Conservation (phyloP, 257 asterid genomes). For the Datura wrightii region DNA sequence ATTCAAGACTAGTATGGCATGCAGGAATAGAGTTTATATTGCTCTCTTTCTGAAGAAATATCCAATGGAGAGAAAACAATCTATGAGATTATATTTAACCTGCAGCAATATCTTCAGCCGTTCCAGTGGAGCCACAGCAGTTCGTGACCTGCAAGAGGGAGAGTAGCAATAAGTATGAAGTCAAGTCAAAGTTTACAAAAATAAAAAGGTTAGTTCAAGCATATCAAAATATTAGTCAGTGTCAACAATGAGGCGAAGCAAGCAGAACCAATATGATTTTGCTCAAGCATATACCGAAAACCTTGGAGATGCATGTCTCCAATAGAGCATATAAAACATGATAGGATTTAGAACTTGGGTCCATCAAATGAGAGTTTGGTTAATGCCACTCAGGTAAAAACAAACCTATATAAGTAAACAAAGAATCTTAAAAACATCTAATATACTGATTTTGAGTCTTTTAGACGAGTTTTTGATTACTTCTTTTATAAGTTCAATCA, state of each 20-base stretch:
- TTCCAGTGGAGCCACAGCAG: conserved; percentile 98
- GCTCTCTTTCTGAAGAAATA: not conserved
- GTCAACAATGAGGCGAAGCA: not conserved
- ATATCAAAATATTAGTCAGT: not conserved
- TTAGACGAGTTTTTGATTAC: not conserved
- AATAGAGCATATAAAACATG: not conserved
- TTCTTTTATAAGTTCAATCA: not conserved
- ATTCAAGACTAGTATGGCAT: not conserved
- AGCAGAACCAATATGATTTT: not conserved
- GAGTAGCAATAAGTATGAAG: not conserved
- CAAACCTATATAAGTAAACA: not conserved
- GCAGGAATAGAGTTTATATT: not conserved
- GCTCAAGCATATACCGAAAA: not conserved
- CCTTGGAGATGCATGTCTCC: not conserved
- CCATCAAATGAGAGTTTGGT: not conserved
- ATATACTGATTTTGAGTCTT: not conserved
- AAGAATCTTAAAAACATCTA: not conserved
- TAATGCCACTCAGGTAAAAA: not conserved
- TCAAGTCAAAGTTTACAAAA: not conserved
- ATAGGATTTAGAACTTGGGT: not conserved
- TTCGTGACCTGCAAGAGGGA: conserved; percentile 75
- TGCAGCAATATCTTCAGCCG: conserved; percentile 92
- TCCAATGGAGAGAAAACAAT: not conserved
- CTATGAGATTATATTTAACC: conserved; percentile 47
- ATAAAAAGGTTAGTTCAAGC: not conserved